Evolutionary conservation across 2,329 filamentous ascomycete genomes (phyloP).

Genomic region (Dactylonectria estremocensis): DNA sequence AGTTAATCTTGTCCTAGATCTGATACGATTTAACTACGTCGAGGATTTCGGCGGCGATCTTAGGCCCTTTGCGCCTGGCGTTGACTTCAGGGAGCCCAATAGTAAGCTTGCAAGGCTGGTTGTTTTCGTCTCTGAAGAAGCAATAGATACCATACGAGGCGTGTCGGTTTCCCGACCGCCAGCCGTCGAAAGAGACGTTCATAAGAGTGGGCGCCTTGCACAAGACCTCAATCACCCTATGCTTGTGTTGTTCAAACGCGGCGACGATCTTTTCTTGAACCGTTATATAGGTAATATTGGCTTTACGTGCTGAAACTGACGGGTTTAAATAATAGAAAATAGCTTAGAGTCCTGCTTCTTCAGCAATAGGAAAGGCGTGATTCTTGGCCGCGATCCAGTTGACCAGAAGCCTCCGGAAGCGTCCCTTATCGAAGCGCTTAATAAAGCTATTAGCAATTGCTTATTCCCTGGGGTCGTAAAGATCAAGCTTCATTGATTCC

Average conservation of each 20-base stretch:
- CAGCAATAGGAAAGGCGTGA: slow-evolving; percentile 18
- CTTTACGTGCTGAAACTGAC: slow-evolving; percentile 12
- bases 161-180: too few species aligned
- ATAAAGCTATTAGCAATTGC: slow-evolving; percentile 11
- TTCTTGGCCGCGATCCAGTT: slow-evolving; percentile 33
- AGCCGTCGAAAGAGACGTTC: too few species aligned
- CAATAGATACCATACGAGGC: slow-evolving; percentile 36
- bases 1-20: too few species aligned
- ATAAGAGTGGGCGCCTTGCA: too few species aligned
- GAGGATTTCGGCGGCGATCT: slow-evolving; percentile 24
- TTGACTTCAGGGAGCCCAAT: slow-evolving; percentile 35
- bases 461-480: slow-evolving; percentile 6
- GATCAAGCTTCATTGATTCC: slow-evolving; percentile 11
- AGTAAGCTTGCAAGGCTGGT: slow-evolving; percentile 28
- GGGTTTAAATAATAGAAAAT: slow-evolving; percentile 9
- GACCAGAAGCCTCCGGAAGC: slow-evolving; percentile 29
- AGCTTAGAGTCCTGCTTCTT: slow-evolving; percentile 19
- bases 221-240: too few species aligned
- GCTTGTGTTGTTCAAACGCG: slow-evolving; percentile 17
- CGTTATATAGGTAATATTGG: not conserved
- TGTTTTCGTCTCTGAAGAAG: too few species aligned
- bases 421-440: slow-evolving; percentile 10
- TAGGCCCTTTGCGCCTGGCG: slow-evolving; percentile 19
- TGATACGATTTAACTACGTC: too few species aligned
- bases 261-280: not conserved